Base-by-base conservation (phyloP, 768 basidiomycete species). In the Punctularia strigosozonata region DNA sequence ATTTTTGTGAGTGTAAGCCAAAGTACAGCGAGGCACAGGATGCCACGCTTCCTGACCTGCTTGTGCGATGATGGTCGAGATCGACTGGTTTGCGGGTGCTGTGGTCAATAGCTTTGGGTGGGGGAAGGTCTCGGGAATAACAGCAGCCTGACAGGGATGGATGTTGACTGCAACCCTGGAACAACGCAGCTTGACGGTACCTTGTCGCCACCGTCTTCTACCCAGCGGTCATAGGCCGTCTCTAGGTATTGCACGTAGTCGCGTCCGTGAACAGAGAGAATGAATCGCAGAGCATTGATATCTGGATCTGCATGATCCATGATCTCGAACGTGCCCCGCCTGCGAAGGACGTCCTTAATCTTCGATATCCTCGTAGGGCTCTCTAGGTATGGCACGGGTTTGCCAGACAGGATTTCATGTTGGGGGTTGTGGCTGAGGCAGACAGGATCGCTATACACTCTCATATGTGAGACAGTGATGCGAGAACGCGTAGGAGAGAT, bases 81-180 rank as follows among this genome's bases (percentile, higher is more conserved):
- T 18, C 6, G 33, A 33, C 3, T 35, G 36, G 6, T 37, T 31
- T 12, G 15, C 22, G 3, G 26, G 31, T 3, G 31, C 15, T 4
- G 36, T 42, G 25, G 39, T 38, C 7, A 49, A 40, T 4, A 57
- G 39, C 35, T 46, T 46, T 1, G 21, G 39, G n/a, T 56, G 55
- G 4, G 50, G 41, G 25, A 61, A 61, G 5, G 52, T 47, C 17
- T 61, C 57, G 1, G 60, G 60, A 4, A 60, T 32, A 7, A 60
- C 56, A 1, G 53, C 55, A 5, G 32, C 47, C 57, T 58, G 35
- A 12, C 20, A 1, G 12, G 31, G 36, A 26, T 13, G 13, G 1
- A 25, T 25, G 14, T 4, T 19, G 17, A 15, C 31, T 7, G 20
- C 10, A 15, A 15, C 13, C 12, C 24, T 10, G 12, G 8, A 13